A percentile compares a stretch with the other conserved stretches of the same genome.
phyloP scores from a whole-genome alignment of 2,329 filamentous ascomycete species.

The Fusarium anthophilum region DNA sequence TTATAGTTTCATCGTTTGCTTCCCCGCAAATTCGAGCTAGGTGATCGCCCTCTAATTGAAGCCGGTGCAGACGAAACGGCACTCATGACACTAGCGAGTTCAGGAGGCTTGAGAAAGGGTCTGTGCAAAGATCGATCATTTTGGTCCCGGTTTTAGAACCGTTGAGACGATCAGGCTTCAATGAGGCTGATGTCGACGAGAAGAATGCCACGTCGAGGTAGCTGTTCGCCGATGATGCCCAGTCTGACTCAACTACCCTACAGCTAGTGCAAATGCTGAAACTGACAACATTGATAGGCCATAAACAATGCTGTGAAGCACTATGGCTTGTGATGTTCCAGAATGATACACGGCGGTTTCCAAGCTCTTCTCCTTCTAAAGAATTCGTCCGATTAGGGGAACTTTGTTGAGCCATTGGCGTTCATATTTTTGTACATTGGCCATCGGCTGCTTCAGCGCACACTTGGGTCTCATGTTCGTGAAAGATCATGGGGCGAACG shows the following conservation, averaged over 20 bases:
- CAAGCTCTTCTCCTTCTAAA: too few species aligned
- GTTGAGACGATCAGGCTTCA: neutral
- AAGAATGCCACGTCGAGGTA: neutral
- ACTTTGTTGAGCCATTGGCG: too few species aligned
- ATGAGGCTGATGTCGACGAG: neutral
- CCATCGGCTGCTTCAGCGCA: too few species aligned
- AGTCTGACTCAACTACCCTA: neutral
- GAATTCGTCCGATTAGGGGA: neutral
- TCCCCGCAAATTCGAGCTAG: neutral
- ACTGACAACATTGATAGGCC: neutral
- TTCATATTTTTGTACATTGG: too few species aligned
- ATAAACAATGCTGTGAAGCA: neutral
- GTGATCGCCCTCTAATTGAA: neutral
- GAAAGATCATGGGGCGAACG: rapidly evolving
- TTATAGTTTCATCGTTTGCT: neutral
- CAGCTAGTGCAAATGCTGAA: neutral
- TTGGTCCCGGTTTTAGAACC: neutral
- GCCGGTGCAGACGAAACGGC: neutral
- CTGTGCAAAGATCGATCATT: neutral
- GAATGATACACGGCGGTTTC: neutral
- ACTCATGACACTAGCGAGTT: neutral
- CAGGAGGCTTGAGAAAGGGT: neutral
- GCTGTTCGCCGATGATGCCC: neutral
- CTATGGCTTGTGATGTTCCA: too few species aligned
- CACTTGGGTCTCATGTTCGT: too few species aligned